phyloP scores from a whole-genome alignment of 2,329 filamentous ascomycete species.

The Albifimbria verrucaria region DNA sequence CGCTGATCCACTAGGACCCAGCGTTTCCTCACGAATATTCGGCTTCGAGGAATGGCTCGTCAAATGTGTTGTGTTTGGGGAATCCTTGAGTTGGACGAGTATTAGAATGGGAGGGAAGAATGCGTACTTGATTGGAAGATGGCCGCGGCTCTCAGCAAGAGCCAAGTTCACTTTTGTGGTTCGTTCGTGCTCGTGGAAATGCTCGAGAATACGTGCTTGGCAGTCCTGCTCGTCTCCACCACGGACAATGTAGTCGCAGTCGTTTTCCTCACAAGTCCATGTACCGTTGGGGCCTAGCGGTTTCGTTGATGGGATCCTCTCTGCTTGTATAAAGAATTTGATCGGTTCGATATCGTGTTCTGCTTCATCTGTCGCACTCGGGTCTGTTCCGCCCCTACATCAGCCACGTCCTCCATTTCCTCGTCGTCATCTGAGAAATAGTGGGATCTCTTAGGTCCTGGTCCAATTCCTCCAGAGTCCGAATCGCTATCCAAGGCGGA shows the following conservation, averaged over 20 bases:
- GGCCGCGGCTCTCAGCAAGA: constrained; percentile 54
- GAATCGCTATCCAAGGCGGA: constrained; percentile 35
- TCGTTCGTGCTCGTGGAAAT: constrained; percentile 60
- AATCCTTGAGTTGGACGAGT: constrained; percentile 21
- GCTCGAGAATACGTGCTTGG: constrained; percentile 54
- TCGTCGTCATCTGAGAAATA: constrained; percentile 29
- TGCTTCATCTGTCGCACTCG: neutral
- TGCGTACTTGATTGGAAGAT: constrained; percentile 55
- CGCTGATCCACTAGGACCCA: constrained; percentile 14
- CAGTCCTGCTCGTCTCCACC: constrained; percentile 54
- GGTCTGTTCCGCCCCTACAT: constrained; percentile 8
- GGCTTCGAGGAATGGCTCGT: neutral
- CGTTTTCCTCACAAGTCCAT: constrained; percentile 64
- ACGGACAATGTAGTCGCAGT: constrained; percentile 62
- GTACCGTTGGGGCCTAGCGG: constrained; percentile 58
- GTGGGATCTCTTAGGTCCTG: constrained; percentile 31
- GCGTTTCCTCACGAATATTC: constrained; percentile 4
- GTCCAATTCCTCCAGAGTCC: constrained; percentile 26
- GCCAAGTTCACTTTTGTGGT: constrained; percentile 48
- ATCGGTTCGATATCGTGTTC: constrained; percentile 23
- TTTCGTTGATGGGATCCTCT: constrained; percentile 44
- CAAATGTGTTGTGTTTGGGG: constrained; percentile 3
- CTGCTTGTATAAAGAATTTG: constrained; percentile 45
- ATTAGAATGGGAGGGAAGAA: constrained; percentile 31
- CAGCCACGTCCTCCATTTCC: constrained; percentile 25